A percentile compares a stretch with the other conserved stretches of the same genome.
Conservation (phyloP, 495 filamentous ascomycete genomes). For the Lasiosphaeriaceae sp. region DNA sequence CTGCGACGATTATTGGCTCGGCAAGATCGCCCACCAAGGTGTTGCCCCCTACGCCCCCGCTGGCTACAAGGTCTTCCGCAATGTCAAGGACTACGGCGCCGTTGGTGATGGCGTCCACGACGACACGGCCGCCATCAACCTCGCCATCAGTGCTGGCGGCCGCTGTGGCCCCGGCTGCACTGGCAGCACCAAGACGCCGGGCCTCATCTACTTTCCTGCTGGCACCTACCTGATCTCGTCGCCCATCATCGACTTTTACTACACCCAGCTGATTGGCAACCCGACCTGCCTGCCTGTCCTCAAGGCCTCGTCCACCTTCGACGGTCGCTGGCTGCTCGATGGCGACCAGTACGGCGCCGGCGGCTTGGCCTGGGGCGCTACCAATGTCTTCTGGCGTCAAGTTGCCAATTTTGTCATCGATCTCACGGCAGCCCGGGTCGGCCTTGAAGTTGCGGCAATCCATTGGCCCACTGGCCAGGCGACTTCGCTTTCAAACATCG, state of each 20-base stretch:
- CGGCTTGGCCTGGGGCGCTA: conserved; percentile 43
- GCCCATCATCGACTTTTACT: conserved; percentile 62
- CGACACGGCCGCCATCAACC: conserved; percentile 79
- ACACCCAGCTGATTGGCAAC: conserved; percentile 67
- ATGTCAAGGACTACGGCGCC: conserved; percentile 57
- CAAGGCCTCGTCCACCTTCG: conserved; percentile 60
- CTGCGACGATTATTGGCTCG: conserved; percentile 42
- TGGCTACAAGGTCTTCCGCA: conserved; percentile 52
- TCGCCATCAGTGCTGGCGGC: conserved; percentile 66
- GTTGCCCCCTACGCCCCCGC: conserved; percentile 38
- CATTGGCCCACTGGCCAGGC: conserved; percentile 79
- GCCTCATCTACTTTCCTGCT: conserved; percentile 71
- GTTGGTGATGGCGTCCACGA: conserved; percentile 67
- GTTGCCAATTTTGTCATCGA: conserved; percentile 73
- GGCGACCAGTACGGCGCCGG: conserved; percentile 42
- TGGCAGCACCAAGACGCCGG: conserved; percentile 68
- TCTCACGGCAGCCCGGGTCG: conserved; percentile 52
- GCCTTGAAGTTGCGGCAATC: conserved; percentile 59
- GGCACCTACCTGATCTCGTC: conserved; percentile 68
- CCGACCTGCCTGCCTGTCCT: conserved; percentile 60
- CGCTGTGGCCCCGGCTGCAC: conserved; percentile 75
- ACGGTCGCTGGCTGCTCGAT: conserved; percentile 58
- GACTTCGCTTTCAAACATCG: conserved; percentile 69
- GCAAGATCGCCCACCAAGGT: conserved; percentile 45
- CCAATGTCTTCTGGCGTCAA: conserved; percentile 74